Evolutionary conservation across 208 protist species (phyloP).

Genomic region (Acanthamoeba healyi): DNA sequence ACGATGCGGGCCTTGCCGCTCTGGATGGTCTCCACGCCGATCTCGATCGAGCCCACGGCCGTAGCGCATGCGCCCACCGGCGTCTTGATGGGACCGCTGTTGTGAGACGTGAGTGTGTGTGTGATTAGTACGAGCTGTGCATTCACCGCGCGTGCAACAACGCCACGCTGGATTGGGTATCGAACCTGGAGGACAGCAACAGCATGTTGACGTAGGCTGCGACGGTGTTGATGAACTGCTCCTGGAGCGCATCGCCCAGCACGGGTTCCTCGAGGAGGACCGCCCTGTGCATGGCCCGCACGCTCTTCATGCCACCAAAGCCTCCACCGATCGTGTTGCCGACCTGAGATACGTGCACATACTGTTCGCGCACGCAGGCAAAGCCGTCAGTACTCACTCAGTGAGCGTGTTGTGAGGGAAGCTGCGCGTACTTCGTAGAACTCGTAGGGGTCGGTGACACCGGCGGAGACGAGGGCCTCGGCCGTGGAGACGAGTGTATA

Average conservation of each 20-base stretch:
- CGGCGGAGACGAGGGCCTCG: constrained; percentile 88
- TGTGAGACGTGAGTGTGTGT: no score
- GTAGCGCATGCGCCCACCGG: constrained; percentile 92
- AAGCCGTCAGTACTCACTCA: background rate
- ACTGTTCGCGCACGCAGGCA: constrained; percentile 69
- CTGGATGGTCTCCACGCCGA: constrained; percentile 89
- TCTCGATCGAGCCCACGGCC: constrained; percentile 90
- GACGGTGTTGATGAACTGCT: constrained; percentile 92
- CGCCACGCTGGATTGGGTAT: background rate
- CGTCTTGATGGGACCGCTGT: constrained; percentile 91
- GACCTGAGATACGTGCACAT: constrained; percentile 91
- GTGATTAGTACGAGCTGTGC: background rate
- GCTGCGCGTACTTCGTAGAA: constrained; percentile 86
- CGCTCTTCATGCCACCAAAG: constrained; percentile 88
- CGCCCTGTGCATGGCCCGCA: constrained; percentile 85
- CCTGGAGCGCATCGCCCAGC: constrained; percentile 86
- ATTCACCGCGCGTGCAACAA: no score
- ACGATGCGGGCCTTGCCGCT: constrained; percentile 85
- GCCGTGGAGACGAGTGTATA: constrained; percentile 88
- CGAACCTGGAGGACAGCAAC: constrained; percentile 81
- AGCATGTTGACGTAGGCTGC: constrained; percentile 92
- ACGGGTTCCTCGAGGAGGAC: constrained; percentile 87
- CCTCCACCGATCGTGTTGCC: constrained; percentile 89
- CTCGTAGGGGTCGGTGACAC: constrained; percentile 91
- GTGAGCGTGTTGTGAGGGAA: background rate